A percentile compares a stretch with the other conserved stretches of the same genome.
These are phyloP conservation scores for Melampsora abietis-canadensis DNA, from an alignment of 1,284 basidiomycete genomes.

Conservation along the genomic window DNA sequence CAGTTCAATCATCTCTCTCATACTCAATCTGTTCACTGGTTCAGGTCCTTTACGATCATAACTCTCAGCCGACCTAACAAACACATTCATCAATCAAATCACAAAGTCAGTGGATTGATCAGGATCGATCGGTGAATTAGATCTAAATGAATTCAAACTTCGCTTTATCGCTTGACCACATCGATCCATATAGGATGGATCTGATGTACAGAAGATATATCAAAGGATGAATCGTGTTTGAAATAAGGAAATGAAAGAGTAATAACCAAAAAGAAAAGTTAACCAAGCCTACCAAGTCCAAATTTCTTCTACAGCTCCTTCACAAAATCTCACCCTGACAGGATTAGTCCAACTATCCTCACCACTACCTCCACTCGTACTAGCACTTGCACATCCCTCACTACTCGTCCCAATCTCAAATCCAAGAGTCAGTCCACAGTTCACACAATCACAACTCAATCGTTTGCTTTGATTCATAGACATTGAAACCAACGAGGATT, in stretches of 20 bases:
- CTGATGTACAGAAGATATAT: no score
- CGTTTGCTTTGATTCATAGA: not conserved
- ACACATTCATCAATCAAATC: not conserved
- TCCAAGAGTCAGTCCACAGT: not conserved
- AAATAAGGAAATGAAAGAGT: not conserved
- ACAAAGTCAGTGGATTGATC: not conserved
- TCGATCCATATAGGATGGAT: no score
- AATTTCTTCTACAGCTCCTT: slow-evolving; percentile 17
- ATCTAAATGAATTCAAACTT: no score
- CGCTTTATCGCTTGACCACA: no score
- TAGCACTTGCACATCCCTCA: not conserved
- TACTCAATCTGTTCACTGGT: slow-evolving; percentile 25
- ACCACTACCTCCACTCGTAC: not conserved
- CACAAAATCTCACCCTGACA: slow-evolving; percentile 16
- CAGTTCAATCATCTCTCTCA: slow-evolving; percentile 30
- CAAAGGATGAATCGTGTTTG: not conserved
- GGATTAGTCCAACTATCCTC: no score
- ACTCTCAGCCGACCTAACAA: slow-evolving; percentile 25
- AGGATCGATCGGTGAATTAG: not conserved
- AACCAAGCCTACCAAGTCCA: slow-evolving; percentile 21
- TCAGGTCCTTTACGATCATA: slow-evolving; percentile 31
- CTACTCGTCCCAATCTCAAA: not conserved
- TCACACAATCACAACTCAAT: slow-evolving; percentile 2
- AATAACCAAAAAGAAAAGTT: no score
- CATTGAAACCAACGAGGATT: not conserved